phyloP scores from a whole-genome alignment of 306 rosid species.

The Albizia julibrissin region DNA sequence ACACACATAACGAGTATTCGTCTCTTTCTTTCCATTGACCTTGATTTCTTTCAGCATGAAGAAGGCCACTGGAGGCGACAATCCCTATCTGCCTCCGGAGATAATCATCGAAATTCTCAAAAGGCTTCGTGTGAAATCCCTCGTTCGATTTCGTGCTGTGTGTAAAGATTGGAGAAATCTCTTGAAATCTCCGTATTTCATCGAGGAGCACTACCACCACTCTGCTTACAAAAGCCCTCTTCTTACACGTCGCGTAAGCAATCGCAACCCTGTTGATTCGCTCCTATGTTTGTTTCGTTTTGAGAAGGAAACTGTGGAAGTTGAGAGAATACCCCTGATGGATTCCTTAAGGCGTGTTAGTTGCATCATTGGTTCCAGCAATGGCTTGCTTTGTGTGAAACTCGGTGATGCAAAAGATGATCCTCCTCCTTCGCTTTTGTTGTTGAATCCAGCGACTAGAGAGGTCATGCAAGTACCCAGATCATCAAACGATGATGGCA shows the following conservation, averaged over 20 bases:
- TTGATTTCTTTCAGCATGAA: no score
- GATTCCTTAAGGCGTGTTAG: not conserved
- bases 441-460: conserved; percentile 28
- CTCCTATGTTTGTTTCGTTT: not conserved
- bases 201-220: not conserved
- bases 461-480: not conserved
- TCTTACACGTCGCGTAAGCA: not conserved
- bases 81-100: not conserved
- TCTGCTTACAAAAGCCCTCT: not conserved
- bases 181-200: not conserved
- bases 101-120: not conserved
- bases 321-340: not conserved
- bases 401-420: not conserved
- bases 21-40: no score
- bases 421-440: not conserved
- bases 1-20: no score
- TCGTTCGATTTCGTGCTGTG: not conserved
- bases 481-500: not conserved
- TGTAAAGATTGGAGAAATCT: not conserved
- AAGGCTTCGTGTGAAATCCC: not conserved
- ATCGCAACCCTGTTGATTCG: rapidly evolving
- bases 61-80: not conserved
- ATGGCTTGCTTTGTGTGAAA: conserved; percentile 22
- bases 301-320: not conserved
- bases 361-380: conserved; percentile 24